These are phyloP conservation scores for Penicillium polonicum DNA, from an alignment of 2,329 filamentous ascomycete genomes.

Conservation along the genomic window DNA sequence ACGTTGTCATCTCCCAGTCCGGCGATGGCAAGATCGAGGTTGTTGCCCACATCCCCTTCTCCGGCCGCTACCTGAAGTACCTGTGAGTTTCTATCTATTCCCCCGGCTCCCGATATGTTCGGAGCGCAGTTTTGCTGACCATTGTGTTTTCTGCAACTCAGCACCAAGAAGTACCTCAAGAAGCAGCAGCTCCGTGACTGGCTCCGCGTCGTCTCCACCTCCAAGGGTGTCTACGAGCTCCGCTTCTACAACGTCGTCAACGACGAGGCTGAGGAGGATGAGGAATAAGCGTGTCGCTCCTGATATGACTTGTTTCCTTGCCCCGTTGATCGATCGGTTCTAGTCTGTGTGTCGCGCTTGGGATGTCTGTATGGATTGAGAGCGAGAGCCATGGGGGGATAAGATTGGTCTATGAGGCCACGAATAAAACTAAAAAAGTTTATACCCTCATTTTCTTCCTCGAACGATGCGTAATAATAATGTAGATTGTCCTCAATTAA, in stretches of 20 bases:
- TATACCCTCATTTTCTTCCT: constrained; percentile 19
- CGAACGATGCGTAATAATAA: not conserved
- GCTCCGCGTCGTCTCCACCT: constrained; percentile 97
- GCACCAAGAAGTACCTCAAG: constrained; percentile 99
- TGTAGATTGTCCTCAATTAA: not conserved
- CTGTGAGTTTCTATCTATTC: constrained; percentile 64
- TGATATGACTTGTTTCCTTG: constrained; percentile 11
- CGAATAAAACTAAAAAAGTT: constrained; percentile 26
- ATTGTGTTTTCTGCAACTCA: constrained; percentile 37
- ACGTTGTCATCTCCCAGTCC: constrained; percentile 82
- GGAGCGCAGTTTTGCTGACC: constrained; percentile 6
- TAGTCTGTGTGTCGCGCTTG: constrained; percentile 13
- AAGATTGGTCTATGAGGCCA: constrained; percentile 24
- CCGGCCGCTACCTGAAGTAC: constrained; percentile 99
- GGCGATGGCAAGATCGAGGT: constrained; percentile 98
- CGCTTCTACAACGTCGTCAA: constrained; percentile 99
- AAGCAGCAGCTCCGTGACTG: constrained; percentile 99
- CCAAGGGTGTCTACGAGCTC: constrained; percentile 98
- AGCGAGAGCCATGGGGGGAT: constrained; percentile 20
- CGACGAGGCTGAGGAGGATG: constrained; percentile 96
- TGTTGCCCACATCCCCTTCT: constrained; percentile 95
- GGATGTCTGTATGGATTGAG: constrained; percentile 13
- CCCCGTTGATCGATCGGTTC: constrained; percentile 15
- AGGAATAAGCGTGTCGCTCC: constrained; percentile 70
- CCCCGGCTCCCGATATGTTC: not conserved